Evolutionary conservation across 2,329 filamentous ascomycete genomes (phyloP).

Genomic region (Xylariaceae sp.): DNA sequence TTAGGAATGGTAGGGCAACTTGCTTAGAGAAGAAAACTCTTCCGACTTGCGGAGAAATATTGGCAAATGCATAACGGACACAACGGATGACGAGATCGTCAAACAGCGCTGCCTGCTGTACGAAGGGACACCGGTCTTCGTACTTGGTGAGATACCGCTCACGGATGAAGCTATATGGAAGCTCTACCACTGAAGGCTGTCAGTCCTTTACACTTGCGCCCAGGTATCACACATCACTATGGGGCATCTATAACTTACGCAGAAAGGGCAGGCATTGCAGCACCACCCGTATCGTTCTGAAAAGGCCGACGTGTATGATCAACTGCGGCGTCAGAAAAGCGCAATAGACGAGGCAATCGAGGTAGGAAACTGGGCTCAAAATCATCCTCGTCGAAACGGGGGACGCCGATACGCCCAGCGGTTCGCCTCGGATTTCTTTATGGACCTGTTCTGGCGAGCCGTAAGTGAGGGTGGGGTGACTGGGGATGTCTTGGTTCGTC

Average conservation of each 20-base stretch:
- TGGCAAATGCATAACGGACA: constrained; percentile 71
- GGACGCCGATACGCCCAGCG: background rate
- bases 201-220: background rate
- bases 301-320: constrained; percentile 59
- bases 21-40: constrained; percentile 72
- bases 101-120: constrained; percentile 64
- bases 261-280: constrained; percentile 65
- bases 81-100: constrained; percentile 74
- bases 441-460: background rate
- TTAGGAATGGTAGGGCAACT: constrained; percentile 68
- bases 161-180: constrained; percentile 54
- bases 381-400: constrained; percentile 50
- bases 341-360: constrained; percentile 71
- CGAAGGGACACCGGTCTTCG: constrained; percentile 53
- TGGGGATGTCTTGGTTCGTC: background rate
- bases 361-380: constrained; percentile 64
- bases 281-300: constrained; percentile 52
- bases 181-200: constrained; percentile 43
- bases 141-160: constrained; percentile 49
- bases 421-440: background rate
- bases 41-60: constrained; percentile 62
- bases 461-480: background rate
- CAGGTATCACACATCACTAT: background rate
- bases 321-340: constrained; percentile 67
- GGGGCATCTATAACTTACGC: constrained; percentile 40